Conservation (phyloP, 2,329 filamentous ascomycete genomes). For the Fusarium illudens region DNA sequence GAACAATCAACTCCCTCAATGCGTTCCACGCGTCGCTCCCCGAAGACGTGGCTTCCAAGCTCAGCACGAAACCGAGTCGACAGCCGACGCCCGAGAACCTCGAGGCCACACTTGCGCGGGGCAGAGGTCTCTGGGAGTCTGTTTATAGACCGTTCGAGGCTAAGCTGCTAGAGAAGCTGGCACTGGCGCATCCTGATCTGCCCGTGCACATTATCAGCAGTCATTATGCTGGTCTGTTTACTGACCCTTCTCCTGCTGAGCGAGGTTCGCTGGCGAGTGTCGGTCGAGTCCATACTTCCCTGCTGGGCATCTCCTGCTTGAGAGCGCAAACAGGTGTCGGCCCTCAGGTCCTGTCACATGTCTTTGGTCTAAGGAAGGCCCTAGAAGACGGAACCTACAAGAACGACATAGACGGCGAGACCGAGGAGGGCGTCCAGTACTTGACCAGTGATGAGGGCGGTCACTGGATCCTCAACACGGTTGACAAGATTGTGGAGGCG, state of each 20-base stretch:
- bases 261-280: slow-evolving; percentile 60
- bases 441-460: slow-evolving; percentile 56
- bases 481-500: slow-evolving; percentile 56
- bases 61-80: slow-evolving; percentile 67
- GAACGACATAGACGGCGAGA: slow-evolving; percentile 46
- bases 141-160: slow-evolving; percentile 79
- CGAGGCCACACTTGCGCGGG: slow-evolving; percentile 62
- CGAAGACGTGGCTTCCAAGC: slow-evolving; percentile 57
- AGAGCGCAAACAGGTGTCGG: slow-evolving; percentile 83
- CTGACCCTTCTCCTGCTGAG: slow-evolving; percentile 65
- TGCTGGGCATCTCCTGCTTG: slow-evolving; percentile 78
- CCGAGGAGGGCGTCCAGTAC: slow-evolving; percentile 49
- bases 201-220: slow-evolving; percentile 80
- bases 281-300: slow-evolving; percentile 74
- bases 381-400: slow-evolving; percentile 70
- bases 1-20: slow-evolving; percentile 83
- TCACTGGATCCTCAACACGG: slow-evolving; percentile 56
- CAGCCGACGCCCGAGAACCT: slow-evolving; percentile 62
- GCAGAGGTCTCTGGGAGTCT: slow-evolving; percentile 74
- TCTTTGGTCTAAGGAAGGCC: slow-evolving; percentile 82
- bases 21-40: slow-evolving; percentile 74
- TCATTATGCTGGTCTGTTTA: slow-evolving; percentile 78
- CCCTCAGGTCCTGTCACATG: slow-evolving; percentile 81
- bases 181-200: slow-evolving; percentile 79
- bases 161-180: slow-evolving; percentile 76